These are phyloP conservation scores for Cordyceps militaris DNA, from an alignment of 2,329 filamentous ascomycete genomes.

Conservation along the genomic window DNA sequence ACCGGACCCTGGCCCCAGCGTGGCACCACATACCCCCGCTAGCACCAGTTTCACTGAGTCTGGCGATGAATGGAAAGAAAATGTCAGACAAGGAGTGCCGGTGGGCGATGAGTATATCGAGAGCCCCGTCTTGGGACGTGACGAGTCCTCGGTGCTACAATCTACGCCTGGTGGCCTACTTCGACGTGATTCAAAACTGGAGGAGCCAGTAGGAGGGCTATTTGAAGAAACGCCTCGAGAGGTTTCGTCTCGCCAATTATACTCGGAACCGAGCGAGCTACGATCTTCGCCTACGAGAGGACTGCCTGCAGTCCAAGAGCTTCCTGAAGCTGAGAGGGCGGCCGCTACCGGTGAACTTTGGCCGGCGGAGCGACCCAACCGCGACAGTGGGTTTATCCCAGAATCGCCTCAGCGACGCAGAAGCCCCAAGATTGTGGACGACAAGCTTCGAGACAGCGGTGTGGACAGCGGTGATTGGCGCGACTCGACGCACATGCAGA, in stretches of 20 bases:
- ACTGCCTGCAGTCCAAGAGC: slow-evolving; percentile 47
- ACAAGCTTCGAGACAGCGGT: slow-evolving; percentile 46
- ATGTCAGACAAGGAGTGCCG: slow-evolving; percentile 17
- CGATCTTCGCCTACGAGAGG: slow-evolving; percentile 36
- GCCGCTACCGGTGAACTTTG: slow-evolving; percentile 16
- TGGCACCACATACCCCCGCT: slow-evolving; percentile 8
- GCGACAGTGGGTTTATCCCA: slow-evolving; percentile 43
- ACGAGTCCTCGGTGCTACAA: slow-evolving; percentile 17
- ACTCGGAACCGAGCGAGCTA: slow-evolving; percentile 30
- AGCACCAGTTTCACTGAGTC: slow-evolving; percentile 18
- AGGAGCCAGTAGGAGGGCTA: slow-evolving; percentile 24
- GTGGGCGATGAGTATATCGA: slow-evolving; percentile 26
- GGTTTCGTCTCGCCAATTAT: slow-evolving; percentile 18
- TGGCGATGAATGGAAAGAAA: slow-evolving; percentile 20
- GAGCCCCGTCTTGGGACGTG: slow-evolving; percentile 32
- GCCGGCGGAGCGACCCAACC: slow-evolving; percentile 31
- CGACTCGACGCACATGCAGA: slow-evolving; percentile 25
- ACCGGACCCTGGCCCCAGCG: slow-evolving; percentile 4
- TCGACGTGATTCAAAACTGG: slow-evolving; percentile 24
- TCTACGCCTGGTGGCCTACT: slow-evolving; percentile 22
- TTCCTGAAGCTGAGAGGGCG: slow-evolving; percentile 38
- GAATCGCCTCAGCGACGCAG: slow-evolving; percentile 35
- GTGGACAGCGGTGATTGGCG: slow-evolving; percentile 45
- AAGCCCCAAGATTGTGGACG: slow-evolving; percentile 27
- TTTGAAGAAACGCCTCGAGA: slow-evolving; percentile 25